phyloP scores from a whole-genome alignment of 371 early-diverging fungal genomes.

The Paramicrosporidium saccamoebae region DNA sequence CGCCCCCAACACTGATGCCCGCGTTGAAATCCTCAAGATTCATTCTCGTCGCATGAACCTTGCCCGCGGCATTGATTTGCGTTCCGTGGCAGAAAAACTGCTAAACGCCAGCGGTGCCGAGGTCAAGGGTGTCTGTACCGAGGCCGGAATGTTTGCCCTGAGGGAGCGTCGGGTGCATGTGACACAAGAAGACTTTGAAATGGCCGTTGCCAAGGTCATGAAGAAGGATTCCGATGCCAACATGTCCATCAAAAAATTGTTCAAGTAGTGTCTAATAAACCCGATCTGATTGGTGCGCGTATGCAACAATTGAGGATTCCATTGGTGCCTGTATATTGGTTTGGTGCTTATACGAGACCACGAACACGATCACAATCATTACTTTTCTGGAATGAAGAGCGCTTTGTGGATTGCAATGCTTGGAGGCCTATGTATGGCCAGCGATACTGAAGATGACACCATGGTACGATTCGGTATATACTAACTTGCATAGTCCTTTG shows the following conservation, averaged over 20 bases:
- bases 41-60: slow-evolving; percentile 99
- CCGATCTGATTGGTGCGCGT: too few species aligned
- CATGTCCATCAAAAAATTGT: slow-evolving; percentile 79
- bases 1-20: slow-evolving; percentile 82
- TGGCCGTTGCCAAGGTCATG: slow-evolving; percentile 98
- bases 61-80: slow-evolving; percentile 84
- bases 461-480: too few species aligned
- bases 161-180: slow-evolving; percentile 96
- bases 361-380: too few species aligned
- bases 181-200: slow-evolving; percentile 98
- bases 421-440: too few species aligned
- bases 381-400: too few species aligned
- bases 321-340: too few species aligned
- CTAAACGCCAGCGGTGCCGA: slow-evolving; percentile 93
- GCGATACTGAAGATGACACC: too few species aligned
- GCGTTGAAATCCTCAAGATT: slow-evolving; percentile 93
- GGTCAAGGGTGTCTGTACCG: slow-evolving; percentile 96
- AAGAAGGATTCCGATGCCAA: slow-evolving; percentile 92
- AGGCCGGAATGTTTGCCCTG: slow-evolving; percentile 99
- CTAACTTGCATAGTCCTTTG: too few species aligned
- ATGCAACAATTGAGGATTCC: too few species aligned
- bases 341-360: too few species aligned
- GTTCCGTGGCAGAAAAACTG: slow-evolving; percentile 80
- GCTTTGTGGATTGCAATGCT: too few species aligned
- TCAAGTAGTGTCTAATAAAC: slow-evolving; percentile 45